phyloP scores from a whole-genome alignment of 2,329 filamentous ascomycete genomes.

The Exserohilum turcica region DNA sequence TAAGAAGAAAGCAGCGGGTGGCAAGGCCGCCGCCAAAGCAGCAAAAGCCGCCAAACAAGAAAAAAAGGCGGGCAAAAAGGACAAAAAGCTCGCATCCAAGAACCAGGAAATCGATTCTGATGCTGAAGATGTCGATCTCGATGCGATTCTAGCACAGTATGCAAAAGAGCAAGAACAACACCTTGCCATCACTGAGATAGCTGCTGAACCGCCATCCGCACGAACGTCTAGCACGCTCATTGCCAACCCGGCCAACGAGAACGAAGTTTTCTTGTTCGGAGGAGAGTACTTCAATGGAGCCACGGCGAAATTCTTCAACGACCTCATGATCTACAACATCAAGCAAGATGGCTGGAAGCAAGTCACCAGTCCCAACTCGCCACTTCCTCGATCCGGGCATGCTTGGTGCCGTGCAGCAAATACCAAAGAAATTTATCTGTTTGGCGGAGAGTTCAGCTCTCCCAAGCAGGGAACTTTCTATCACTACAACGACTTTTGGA shows the following conservation, averaged over 20 bases:
- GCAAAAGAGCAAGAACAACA: slow-evolving; percentile 90
- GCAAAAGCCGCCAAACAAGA: slow-evolving; percentile 74
- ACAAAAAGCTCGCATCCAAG: slow-evolving; percentile 79
- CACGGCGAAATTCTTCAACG: slow-evolving; percentile 73
- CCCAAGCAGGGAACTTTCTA: slow-evolving; percentile 99
- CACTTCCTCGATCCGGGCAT: slow-evolving; percentile 87
- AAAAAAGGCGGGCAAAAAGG: slow-evolving; percentile 75
- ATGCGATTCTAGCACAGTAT: slow-evolving; percentile 91
- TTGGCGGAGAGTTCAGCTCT: slow-evolving; percentile 94
- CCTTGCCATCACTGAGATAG: slow-evolving; percentile 85
- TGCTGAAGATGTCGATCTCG: slow-evolving; percentile 89
- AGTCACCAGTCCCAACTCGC: slow-evolving; percentile 88
- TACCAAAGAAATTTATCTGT: slow-evolving; percentile 82
- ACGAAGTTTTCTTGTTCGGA: slow-evolving; percentile 88
- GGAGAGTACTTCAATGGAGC: slow-evolving; percentile 96
- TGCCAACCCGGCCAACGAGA: slow-evolving; percentile 82
- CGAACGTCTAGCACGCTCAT: slow-evolving; percentile 81
- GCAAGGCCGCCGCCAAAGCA: slow-evolving; percentile 57
- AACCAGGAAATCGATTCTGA: slow-evolving; percentile 80
- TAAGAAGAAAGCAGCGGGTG: slow-evolving; percentile 55
- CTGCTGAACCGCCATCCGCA: slow-evolving; percentile 73
- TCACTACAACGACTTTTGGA: slow-evolving; percentile 99
- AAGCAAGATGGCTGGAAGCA: slow-evolving; percentile 88
- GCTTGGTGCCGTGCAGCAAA: slow-evolving; percentile 93
- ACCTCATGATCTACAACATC: slow-evolving; percentile 72